A percentile compares a stretch with the other conserved stretches of the same genome.
Evolutionary conservation across 352 stramenopile genomes (phyloP).

Genomic region (Globisporangium paroecandrum): DNA sequence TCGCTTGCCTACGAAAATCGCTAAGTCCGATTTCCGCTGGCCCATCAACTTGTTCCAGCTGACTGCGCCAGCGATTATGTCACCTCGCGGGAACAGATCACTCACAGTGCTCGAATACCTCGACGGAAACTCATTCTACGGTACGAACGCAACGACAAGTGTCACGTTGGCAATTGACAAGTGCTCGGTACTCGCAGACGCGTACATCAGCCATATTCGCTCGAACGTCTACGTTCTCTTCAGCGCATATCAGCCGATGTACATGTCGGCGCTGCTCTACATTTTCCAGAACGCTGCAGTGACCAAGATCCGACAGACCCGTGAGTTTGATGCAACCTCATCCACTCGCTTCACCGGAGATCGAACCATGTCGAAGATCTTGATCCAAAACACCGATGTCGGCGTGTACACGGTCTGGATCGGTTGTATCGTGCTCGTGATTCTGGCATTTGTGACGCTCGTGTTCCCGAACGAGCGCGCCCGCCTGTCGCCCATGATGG

Average conservation of each 20-base stretch:
- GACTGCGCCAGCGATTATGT: slow-evolving; percentile 11
- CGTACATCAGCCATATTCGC: slow-evolving; percentile 31
- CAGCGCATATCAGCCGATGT: slow-evolving; percentile 31
- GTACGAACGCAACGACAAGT: not conserved
- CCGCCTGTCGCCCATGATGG: slow-evolving; percentile 40
- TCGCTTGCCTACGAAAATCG: slow-evolving; percentile 2
- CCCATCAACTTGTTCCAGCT: slow-evolving; percentile 21
- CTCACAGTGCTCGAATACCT: slow-evolving; percentile 16
- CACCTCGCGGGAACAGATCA: slow-evolving; percentile 7
- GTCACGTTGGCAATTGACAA: slow-evolving; percentile 1
- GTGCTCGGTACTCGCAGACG: slow-evolving; percentile 26
- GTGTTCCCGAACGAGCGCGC: slow-evolving; percentile 51
- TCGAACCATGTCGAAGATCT: slow-evolving; percentile 32
- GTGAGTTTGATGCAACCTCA: not conserved
- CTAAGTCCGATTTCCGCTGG: slow-evolving; percentile 10
- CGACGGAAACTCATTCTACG: not conserved
- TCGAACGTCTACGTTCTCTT: slow-evolving; percentile 26
- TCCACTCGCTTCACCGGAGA: slow-evolving; percentile 12
- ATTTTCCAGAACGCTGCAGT: slow-evolving; percentile 53
- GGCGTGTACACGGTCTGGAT: slow-evolving; percentile 41
- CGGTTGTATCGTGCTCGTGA: slow-evolving; percentile 18
- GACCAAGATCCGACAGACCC: slow-evolving; percentile 14
- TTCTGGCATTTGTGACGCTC: slow-evolving; percentile 49
- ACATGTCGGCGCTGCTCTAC: slow-evolving; percentile 41
- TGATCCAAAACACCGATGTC: slow-evolving; percentile 58